Evolutionary conservation across 495 filamentous ascomycete genomes (phyloP).

Genomic region (Hypoxylon crocopeplum): DNA sequence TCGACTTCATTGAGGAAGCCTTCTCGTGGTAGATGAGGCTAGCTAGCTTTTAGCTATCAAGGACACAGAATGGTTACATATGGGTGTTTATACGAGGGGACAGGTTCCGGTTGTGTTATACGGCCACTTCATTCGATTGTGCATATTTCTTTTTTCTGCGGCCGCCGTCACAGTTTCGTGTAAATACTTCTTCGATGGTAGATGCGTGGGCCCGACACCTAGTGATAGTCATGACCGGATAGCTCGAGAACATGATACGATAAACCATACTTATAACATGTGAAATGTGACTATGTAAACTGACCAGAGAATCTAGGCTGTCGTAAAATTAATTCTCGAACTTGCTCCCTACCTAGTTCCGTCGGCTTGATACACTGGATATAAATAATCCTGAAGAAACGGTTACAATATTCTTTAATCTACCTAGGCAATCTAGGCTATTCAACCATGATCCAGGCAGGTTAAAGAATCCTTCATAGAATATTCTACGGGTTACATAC

Average conservation of each 20-base stretch:
- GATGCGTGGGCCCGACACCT: constrained; percentile 19
- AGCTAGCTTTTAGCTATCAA: neutral
- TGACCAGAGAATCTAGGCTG: neutral
- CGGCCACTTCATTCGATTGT: constrained; percentile 28
- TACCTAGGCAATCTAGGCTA: too few species aligned
- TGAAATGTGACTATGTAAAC: neutral
- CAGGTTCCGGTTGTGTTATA: constrained; percentile 17
- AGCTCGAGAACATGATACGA: constrained; percentile 26
- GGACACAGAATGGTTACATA: neutral
- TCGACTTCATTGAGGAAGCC: constrained; percentile 95
- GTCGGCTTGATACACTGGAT: too few species aligned
- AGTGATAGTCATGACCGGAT: constrained; percentile 24
- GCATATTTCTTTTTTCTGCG: constrained; percentile 37
- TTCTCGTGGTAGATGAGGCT: constrained; percentile 75
- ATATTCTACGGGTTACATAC: too few species aligned
- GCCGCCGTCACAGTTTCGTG: constrained; percentile 27
- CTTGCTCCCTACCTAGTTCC: too few species aligned
- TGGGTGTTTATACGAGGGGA: constrained; percentile 1
- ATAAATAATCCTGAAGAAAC: too few species aligned
- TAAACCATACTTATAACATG: neutral
- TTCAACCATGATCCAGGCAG: too few species aligned
- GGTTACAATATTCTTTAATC: too few species aligned
- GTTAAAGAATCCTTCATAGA: too few species aligned
- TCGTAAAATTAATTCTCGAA: too few species aligned
- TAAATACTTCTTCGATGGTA: constrained; percentile 31